Conservation (phyloP, 179 eudicot genomes). For the Vitellaria paradoxa region DNA sequence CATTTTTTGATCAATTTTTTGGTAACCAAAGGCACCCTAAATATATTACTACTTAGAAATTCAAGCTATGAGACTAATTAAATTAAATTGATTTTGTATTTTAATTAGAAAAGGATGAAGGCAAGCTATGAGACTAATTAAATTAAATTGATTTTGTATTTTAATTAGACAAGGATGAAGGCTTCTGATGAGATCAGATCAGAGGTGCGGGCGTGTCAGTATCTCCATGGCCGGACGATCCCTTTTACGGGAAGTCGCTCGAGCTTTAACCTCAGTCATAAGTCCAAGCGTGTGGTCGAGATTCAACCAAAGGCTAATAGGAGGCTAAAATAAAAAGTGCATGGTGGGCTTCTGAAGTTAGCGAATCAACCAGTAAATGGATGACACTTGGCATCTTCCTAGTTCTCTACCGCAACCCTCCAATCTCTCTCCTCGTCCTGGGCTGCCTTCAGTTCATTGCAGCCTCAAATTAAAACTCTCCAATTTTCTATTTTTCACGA, state of each 20-base stretch:
- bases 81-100: too few species aligned
- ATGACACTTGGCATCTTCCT: slow-evolving; percentile 28
- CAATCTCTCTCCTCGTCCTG: slow-evolving; percentile 1
- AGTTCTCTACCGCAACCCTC: neutral
- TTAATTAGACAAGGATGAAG: too few species aligned
- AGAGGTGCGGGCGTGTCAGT: too few species aligned
- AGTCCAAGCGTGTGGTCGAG: slow-evolving; percentile 28
- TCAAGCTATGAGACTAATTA: too few species aligned
- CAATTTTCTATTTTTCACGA: slow-evolving; percentile 12
- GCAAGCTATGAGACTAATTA: too few species aligned
- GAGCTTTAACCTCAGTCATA: neutral
- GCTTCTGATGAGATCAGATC: too few species aligned
- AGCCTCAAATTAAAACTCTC: slow-evolving; percentile 32
- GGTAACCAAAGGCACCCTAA: too few species aligned
- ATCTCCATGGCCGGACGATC: neutral
- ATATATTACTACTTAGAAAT: too few species aligned
- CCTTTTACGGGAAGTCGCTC: neutral
- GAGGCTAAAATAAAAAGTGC: slow-evolving; percentile 22
- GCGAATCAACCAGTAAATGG: slow-evolving; percentile 10
- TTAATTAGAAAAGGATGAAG: too few species aligned
- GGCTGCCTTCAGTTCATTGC: slow-evolving; percentile 8
- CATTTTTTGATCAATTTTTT: too few species aligned
- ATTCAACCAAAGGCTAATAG: neutral
- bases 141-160: too few species aligned
- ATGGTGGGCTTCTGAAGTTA: slow-evolving; percentile 19